These are phyloP conservation scores for Lagerstroemia speciosa DNA, from an alignment of 345 rosid species.

Conservation along the genomic window DNA sequence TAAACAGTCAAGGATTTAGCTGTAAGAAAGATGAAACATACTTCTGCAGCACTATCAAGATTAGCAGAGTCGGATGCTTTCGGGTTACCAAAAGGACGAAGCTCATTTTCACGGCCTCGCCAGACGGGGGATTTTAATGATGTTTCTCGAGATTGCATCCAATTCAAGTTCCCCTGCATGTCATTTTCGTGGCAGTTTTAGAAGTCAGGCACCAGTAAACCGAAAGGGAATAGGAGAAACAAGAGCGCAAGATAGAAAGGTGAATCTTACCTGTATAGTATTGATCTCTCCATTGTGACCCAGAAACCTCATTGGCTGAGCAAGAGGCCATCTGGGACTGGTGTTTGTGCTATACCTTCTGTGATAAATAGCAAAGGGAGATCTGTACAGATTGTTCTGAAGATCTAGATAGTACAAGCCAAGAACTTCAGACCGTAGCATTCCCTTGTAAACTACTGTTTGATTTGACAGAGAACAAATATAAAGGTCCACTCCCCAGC, in stretches of 20 bases:
- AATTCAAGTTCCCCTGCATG: conserved; percentile 88
- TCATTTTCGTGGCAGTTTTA: conserved; percentile 6
- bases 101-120: conserved; percentile 92
- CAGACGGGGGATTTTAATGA: conserved; percentile 86
- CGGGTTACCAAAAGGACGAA: conserved; percentile 89
- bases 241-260: conserved; percentile 1
- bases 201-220: not conserved
- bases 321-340: conserved; percentile 99
- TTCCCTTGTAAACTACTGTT: conserved; percentile 94
- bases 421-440: conserved; percentile 96
- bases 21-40: conserved; percentile 23
- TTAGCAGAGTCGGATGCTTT: conserved; percentile 97
- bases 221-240: conserved; percentile 4
- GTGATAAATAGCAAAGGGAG: conserved; percentile 95
- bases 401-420: conserved; percentile 81
- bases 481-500: conserved; percentile 86
- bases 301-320: conserved; percentile 99
- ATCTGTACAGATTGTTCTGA: conserved; percentile 57
- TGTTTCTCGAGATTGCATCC: conserved; percentile 99
- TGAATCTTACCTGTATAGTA: conserved; percentile 65
- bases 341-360: conserved; percentile 96
- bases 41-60: conserved; percentile 97
- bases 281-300: conserved; percentile 99
- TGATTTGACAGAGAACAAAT: conserved; percentile 93
- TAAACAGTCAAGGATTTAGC: not conserved